phyloP scores from a whole-genome alignment of 2,329 filamentous ascomycete genomes.

The Hypoxylon sp. region DNA sequence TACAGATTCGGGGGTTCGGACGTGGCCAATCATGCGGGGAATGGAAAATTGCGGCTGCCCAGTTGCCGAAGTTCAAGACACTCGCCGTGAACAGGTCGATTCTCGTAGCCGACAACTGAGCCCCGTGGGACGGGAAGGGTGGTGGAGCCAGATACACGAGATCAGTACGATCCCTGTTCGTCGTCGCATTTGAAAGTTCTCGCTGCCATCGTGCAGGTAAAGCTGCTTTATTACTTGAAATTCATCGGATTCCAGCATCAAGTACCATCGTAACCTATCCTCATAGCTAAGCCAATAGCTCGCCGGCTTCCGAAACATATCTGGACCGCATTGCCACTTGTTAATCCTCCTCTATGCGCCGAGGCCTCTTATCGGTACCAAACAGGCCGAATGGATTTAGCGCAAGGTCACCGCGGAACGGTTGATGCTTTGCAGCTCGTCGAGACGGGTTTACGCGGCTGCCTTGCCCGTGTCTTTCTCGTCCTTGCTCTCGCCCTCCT shows the following conservation, averaged over 20 bases:
- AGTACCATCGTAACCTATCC: conserved; percentile 60
- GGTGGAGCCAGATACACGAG: conserved; percentile 33
- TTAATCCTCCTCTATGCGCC: conserved; percentile 37
- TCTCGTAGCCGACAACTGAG: conserved; percentile 22
- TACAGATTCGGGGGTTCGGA: conserved; percentile 32
- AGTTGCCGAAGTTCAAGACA: conserved; percentile 43
- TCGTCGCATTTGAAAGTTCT: conserved; percentile 27
- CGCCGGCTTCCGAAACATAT: conserved; percentile 44
- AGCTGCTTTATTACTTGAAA: conserved; percentile 36
- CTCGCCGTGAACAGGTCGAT: conserved; percentile 27
- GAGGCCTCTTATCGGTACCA: conserved; percentile 38
- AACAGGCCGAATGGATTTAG: conserved; percentile 40
- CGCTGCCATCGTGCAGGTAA: conserved; percentile 27
- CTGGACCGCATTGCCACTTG: conserved; percentile 38
- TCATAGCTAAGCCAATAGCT: conserved; percentile 41
- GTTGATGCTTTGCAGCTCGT: conserved; percentile 25
- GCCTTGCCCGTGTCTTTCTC: conserved; percentile 51
- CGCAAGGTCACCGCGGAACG: conserved; percentile 28
- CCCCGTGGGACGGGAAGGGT: conserved; percentile 16
- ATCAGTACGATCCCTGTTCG: conserved; percentile 24
- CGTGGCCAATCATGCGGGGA: conserved; percentile 32
- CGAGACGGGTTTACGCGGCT: conserved; percentile 33
- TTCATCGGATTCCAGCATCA: conserved; percentile 53
- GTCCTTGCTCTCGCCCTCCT: conserved; percentile 52
- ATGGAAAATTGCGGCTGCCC: conserved; percentile 41